Percentiles rank a stretch among this genome's conserved stretches.
These are phyloP conservation scores for Nicotiana obtusifolia DNA, from an alignment of 257 asterid species.

Conservation along the genomic window DNA sequence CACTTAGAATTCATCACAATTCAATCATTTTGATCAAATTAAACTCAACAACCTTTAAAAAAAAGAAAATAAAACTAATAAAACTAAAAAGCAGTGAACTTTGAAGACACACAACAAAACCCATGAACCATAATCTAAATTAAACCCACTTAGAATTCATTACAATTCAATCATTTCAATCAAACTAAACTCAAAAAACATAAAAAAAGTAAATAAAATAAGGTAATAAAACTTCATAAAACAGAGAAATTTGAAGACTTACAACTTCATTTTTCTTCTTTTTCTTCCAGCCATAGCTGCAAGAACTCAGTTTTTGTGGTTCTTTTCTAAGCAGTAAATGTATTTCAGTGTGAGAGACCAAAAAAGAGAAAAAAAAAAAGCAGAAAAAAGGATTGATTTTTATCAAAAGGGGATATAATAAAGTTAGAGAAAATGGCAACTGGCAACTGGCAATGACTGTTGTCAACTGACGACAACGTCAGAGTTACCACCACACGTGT, in stretches of 20 bases:
- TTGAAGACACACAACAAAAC: neutral
- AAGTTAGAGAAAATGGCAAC: conserved; percentile 2
- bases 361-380: neutral
- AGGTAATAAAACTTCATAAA: neutral
- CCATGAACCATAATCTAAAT: neutral
- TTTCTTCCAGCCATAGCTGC: conserved; percentile 14
- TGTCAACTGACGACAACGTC: neutral
- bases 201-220: neutral
- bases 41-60: neutral
- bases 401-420: neutral
- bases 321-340: neutral
- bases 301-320: neutral
- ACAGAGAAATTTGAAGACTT: neutral
- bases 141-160: neutral
- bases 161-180: neutral
- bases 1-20: neutral
- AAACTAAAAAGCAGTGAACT: neutral
- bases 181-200: neutral
- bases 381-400: neutral
- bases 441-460: conserved; percentile 8
- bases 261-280: conserved; percentile 9
- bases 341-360: neutral
- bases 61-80: neutral
- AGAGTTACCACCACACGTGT: conserved; percentile 9
- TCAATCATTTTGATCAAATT: neutral